A percentile compares a stretch with the other conserved stretches of the same genome.
Conservation (phyloP, 2,329 filamentous ascomycete species). For the Aspergillus japonicus region DNA sequence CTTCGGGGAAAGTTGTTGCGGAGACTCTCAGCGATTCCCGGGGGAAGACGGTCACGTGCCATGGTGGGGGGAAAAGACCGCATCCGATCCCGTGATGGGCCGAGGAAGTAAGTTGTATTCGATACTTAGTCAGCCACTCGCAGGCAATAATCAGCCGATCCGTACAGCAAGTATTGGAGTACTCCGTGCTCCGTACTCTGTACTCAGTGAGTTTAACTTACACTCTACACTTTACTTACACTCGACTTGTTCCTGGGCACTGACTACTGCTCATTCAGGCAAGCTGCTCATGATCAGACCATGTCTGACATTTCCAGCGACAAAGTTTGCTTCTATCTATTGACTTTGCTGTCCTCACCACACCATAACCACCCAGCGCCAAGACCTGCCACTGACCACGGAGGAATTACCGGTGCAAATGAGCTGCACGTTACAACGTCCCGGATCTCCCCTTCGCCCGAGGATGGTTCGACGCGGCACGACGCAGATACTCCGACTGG, state of each 20-base stretch:
- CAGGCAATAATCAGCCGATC: background rate
- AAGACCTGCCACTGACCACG: background rate
- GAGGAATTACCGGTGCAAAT: conserved; percentile 18
- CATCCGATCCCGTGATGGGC: conserved; percentile 21
- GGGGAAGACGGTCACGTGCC: conserved; percentile 24
- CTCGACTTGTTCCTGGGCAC: too few species aligned
- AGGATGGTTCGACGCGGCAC: conserved; percentile 22
- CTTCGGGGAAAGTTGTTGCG: conserved; percentile 18
- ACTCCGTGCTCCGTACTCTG: too few species aligned
- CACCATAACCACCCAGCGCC: background rate
- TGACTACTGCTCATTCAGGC: too few species aligned
- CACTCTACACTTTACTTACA: too few species aligned
- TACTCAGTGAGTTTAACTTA: background rate
- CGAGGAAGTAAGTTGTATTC: conserved; percentile 10
- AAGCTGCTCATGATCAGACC: background rate
- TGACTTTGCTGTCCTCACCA: background rate
- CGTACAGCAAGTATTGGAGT: background rate
- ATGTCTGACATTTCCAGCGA: background rate
- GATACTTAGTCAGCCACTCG: too few species aligned
- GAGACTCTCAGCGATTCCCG: conserved; percentile 22
- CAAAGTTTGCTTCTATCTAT: background rate
- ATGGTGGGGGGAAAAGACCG: conserved; percentile 7
- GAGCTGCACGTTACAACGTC: conserved; percentile 16
- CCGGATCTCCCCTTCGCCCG: conserved; percentile 34
- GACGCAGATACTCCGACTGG: conserved; percentile 6